These are phyloP conservation scores for Arthroderma sp. DNA, from an alignment of 2,329 filamentous ascomycete species.

Conservation along the genomic window DNA sequence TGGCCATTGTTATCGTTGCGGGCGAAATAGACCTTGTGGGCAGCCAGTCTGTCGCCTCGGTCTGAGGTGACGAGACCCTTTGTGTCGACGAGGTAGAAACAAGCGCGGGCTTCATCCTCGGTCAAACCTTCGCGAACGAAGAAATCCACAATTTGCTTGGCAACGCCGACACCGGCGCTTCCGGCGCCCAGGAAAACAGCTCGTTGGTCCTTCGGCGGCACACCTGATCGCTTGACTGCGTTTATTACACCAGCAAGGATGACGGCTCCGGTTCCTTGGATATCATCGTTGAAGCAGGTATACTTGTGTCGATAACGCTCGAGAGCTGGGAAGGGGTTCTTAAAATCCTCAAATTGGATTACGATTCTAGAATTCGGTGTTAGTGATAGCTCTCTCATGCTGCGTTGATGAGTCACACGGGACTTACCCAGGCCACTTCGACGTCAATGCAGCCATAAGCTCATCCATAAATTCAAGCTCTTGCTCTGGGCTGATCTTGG, in stretches of 20 bases:
- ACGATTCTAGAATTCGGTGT: constrained; percentile 39
- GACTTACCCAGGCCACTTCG: constrained; percentile 54
- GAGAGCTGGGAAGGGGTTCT: constrained; percentile 90
- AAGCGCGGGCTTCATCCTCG: constrained; percentile 72
- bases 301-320: constrained; percentile 78
- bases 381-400: constrained; percentile 1
- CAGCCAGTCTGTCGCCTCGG: constrained; percentile 82
- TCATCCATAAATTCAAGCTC: constrained; percentile 92
- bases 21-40: constrained; percentile 65
- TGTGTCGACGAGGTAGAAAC: constrained; percentile 97
- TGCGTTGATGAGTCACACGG: background rate
- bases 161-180: constrained; percentile 90
- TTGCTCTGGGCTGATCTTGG: constrained; percentile 62
- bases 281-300: constrained; percentile 97
- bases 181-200: constrained; percentile 95
- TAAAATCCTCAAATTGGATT: constrained; percentile 96
- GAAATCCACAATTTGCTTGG: constrained; percentile 94
- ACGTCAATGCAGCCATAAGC: constrained; percentile 82
- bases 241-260: constrained; percentile 71
- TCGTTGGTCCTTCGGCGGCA: constrained; percentile 77
- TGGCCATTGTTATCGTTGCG: constrained; percentile 51
- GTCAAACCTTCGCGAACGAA: constrained; percentile 85
- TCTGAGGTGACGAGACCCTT: constrained; percentile 89
- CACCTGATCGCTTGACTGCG: constrained; percentile 68
- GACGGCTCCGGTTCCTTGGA: constrained; percentile 93